These are phyloP conservation scores for Skeletonema marinoi DNA, from an alignment of 108 stramenopile genomes.

Conservation along the genomic window DNA sequence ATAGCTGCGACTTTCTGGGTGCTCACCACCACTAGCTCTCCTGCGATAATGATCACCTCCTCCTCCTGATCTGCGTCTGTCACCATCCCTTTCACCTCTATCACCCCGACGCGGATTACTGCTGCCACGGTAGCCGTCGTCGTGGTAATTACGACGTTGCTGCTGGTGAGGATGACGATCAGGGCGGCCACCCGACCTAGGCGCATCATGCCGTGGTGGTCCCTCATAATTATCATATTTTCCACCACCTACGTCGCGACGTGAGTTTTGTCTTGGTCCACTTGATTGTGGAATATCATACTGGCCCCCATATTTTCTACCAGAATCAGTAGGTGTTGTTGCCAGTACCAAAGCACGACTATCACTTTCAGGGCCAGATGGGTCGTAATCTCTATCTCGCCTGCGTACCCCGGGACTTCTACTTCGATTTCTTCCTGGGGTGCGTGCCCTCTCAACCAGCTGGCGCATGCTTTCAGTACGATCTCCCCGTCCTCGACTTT, in stretches of 20 bases:
- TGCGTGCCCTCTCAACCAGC: conserved; percentile 37
- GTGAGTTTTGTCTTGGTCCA: not conserved
- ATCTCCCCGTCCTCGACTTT: conserved; percentile 38
- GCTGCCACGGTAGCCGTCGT: not conserved
- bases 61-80: conserved; percentile 14
- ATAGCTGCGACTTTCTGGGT: no score
- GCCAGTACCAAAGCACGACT: conserved; percentile 38
- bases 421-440: conserved; percentile 22
- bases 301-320: conserved; percentile 21
- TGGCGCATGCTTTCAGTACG: conserved; percentile 33
- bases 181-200: conserved; percentile 9
- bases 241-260: conserved; percentile 23
- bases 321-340: conserved; percentile 14
- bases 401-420: conserved; percentile 12
- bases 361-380: conserved; percentile 21
- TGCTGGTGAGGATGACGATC: conserved; percentile 16
- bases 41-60: conserved; percentile 10
- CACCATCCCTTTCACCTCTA: conserved; percentile 13
- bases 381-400: conserved; percentile 29
- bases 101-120: conserved; percentile 5
- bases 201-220: conserved; percentile 8
- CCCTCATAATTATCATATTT: conserved; percentile 23
- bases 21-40: not conserved
- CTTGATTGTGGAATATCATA: conserved; percentile 23
- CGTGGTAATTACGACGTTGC: not conserved